phyloP scores from a whole-genome alignment of 352 stramenopile species.

The Phytophthora kernoviae region DNA sequence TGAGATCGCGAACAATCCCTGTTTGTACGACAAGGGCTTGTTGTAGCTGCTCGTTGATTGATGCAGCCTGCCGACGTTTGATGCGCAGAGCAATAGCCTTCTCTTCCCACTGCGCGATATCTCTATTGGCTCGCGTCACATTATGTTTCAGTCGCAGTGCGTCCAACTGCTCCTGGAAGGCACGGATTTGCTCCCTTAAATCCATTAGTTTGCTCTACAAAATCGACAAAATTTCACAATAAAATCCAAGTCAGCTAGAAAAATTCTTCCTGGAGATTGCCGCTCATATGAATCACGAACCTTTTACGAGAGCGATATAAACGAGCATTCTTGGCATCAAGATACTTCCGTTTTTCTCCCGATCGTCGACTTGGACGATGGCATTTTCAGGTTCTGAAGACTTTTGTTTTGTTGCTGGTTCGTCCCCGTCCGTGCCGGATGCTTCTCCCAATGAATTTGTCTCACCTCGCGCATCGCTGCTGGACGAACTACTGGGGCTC shows the following conservation, averaged over 20 bases:
- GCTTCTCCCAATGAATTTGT: neutral
- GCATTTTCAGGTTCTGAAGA: neutral
- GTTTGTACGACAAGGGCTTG: constrained; percentile 21
- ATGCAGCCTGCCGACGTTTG: constrained; percentile 23
- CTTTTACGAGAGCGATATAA: constrained; percentile 53
- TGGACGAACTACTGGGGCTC: neutral
- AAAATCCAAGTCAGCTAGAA: neutral
- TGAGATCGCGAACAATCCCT: constrained; percentile 18
- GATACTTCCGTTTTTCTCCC: constrained; percentile 32
- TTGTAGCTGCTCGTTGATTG: constrained; percentile 31
- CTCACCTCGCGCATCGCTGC: neutral
- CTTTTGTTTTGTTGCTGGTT: constrained; percentile 5
- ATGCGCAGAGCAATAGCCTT: constrained; percentile 24
- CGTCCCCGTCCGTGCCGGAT: neutral
- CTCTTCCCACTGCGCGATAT: constrained; percentile 34
- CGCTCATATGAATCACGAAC: neutral
- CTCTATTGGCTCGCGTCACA: constrained; percentile 19
- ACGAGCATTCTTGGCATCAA: constrained; percentile 44
- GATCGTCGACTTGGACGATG: constrained; percentile 11
- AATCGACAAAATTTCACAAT: neutral
- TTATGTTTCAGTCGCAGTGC: constrained; percentile 19
- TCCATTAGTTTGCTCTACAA: constrained; percentile 26
- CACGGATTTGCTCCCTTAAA: constrained; percentile 24
- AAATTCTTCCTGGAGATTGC: neutral
- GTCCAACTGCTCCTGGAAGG: constrained; percentile 30